A percentile compares a stretch with the other conserved stretches of the same genome.
These are phyloP conservation scores for Talaromyces atroroseus DNA, from an alignment of 2,329 filamentous ascomycete species.

Conservation along the genomic window DNA sequence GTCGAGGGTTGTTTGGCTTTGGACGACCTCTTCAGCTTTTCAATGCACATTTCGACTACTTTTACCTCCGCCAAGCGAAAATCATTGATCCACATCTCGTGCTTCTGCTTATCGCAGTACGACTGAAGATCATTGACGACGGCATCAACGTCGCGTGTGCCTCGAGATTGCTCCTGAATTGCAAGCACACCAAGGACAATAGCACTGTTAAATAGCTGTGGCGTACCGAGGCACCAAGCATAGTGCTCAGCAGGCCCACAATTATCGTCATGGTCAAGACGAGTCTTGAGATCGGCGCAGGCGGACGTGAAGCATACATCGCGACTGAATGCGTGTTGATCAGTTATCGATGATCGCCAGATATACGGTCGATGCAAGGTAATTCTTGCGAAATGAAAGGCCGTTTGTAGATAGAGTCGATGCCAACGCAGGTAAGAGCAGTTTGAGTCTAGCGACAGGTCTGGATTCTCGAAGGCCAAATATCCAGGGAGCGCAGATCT, in stretches of 20 bases:
- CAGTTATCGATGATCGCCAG: constrained; percentile 37
- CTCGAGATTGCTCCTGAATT: constrained; percentile 15
- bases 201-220: constrained; percentile 41
- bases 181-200: constrained; percentile 35
- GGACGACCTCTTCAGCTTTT: neutral
- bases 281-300: constrained; percentile 37
- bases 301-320: constrained; percentile 39
- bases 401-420: constrained; percentile 35
- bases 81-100: constrained; percentile 39
- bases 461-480: constrained; percentile 30
- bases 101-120: constrained; percentile 38
- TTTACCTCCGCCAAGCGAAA: constrained; percentile 40
- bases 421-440: constrained; percentile 34
- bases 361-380: constrained; percentile 38
- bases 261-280: constrained; percentile 26
- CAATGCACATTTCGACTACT: constrained; percentile 40
- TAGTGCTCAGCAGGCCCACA: constrained; percentile 26
- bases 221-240: constrained; percentile 32
- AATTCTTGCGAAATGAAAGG: constrained; percentile 38
- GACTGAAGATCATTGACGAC: constrained; percentile 37
- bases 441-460: constrained; percentile 26
- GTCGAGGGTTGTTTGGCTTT: neutral
- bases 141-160: constrained; percentile 28
- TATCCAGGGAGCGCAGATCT: constrained; percentile 29
- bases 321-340: constrained; percentile 35